Evolutionary conservation across 2,329 filamentous ascomycete species (phyloP).

Genomic region (Phaeoacremonium minimum): DNA sequence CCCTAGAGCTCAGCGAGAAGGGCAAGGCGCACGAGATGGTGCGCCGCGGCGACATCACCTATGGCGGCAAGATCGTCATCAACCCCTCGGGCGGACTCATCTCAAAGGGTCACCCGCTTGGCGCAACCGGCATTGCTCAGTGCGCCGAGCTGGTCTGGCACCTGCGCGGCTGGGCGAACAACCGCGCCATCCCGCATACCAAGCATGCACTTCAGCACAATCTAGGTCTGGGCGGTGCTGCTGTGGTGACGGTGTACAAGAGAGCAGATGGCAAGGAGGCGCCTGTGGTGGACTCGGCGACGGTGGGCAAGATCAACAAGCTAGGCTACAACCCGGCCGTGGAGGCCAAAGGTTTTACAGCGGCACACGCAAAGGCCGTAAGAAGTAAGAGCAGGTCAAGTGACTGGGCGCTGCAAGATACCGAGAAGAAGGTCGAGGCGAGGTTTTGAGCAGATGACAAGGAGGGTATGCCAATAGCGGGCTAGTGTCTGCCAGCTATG

Average conservation of each 20-base stretch:
- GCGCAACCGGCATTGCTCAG: slow-evolving; percentile 91
- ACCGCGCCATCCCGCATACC: slow-evolving; percentile 67
- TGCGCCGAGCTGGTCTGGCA: slow-evolving; percentile 96
- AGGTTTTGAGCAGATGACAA: slow-evolving; percentile 23
- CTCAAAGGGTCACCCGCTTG: slow-evolving; percentile 91
- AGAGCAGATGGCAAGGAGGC: slow-evolving; percentile 72
- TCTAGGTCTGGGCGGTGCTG: slow-evolving; percentile 84
- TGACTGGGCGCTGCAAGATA: slow-evolving; percentile 77
- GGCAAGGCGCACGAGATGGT: slow-evolving; percentile 93
- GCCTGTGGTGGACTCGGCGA: slow-evolving; percentile 52
- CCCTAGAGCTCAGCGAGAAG: slow-evolving; percentile 69
- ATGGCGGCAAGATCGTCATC: slow-evolving; percentile 77
- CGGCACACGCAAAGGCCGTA: slow-evolving; percentile 65
- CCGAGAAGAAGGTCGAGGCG: slow-evolving; percentile 63
- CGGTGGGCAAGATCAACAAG: slow-evolving; percentile 61
- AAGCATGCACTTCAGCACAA: slow-evolving; percentile 84
- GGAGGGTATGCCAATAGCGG: too few relatives aligned
- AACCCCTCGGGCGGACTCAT: slow-evolving; percentile 95
- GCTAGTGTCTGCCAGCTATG: too few relatives aligned
- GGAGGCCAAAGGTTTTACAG: slow-evolving; percentile 83
- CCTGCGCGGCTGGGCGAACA: slow-evolving; percentile 92
- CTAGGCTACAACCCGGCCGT: slow-evolving; percentile 91
- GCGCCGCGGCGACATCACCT: slow-evolving; percentile 82
- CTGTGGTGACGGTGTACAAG: slow-evolving; percentile 84
- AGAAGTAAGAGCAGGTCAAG: slow-evolving; percentile 62